These are phyloP conservation scores for Pleurostoma richardsiae DNA, from an alignment of 2,329 filamentous ascomycete species.

Conservation along the genomic window DNA sequence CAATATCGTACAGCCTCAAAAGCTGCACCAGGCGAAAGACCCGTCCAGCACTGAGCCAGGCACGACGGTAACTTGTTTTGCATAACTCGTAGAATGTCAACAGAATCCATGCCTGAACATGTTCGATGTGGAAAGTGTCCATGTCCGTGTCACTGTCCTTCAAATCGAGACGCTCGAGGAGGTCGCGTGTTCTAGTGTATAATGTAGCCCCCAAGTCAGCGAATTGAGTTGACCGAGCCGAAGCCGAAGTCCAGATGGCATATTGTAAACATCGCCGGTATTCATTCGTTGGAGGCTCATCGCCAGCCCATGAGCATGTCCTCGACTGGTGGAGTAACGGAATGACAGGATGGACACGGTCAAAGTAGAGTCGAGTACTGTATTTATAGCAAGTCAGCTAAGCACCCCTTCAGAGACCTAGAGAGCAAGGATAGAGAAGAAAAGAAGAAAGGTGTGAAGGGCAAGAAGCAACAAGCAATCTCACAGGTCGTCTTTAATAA, in stretches of 20 bases:
- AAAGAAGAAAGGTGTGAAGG: background rate
- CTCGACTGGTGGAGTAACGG: constrained; percentile 19
- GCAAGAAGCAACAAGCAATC: constrained; percentile 6
- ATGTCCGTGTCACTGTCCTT: constrained; percentile 9
- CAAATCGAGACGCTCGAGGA: constrained; percentile 17
- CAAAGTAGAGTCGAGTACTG: constrained; percentile 16
- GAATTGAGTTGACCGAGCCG: constrained; percentile 21
- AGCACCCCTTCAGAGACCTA: no score
- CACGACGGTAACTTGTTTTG: constrained; percentile 12
- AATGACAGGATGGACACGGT: constrained; percentile 19
- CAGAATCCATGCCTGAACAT: constrained; percentile 17
- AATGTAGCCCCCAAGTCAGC: constrained; percentile 13
- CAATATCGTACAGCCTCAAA: constrained; percentile 10
- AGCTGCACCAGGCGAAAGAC: constrained; percentile 25
- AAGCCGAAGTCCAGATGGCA: constrained; percentile 23
- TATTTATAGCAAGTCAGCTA: background rate
- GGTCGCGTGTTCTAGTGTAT: constrained; percentile 17
- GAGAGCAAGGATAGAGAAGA: background rate
- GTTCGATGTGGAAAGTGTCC: constrained; percentile 11
- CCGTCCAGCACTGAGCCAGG: constrained; percentile 28
- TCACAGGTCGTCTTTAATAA: background rate
- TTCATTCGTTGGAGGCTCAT: constrained; percentile 9
- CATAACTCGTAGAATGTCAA: constrained; percentile 16
- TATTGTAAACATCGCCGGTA: constrained; percentile 17
- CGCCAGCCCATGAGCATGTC: constrained; percentile 14